phyloP scores from a whole-genome alignment of 1,139 yeast genomes.

The Scheffersomyces illinoinensis region DNA sequence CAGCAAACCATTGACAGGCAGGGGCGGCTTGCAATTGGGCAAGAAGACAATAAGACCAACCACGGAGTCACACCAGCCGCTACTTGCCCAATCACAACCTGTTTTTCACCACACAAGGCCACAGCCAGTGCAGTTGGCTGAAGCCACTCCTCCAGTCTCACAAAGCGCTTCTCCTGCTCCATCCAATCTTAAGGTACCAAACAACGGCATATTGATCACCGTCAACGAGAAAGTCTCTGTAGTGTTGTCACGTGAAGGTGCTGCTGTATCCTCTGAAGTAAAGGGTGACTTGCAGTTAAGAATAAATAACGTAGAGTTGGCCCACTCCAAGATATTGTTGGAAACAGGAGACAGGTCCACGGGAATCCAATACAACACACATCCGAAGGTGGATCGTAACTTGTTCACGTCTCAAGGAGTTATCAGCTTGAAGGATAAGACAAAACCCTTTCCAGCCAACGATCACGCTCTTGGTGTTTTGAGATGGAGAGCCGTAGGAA shows the following conservation, averaged over 20 bases:
- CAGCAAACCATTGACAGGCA: constrained; percentile 39
- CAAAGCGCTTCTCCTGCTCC: constrained; percentile 25
- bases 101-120: constrained; percentile 20
- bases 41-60: constrained; percentile 46
- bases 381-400: constrained; percentile 89
- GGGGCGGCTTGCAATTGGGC: constrained; percentile 84
- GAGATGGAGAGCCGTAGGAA: constrained; percentile 80
- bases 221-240: constrained; percentile 79
- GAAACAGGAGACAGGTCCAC: constrained; percentile 45
- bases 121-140: constrained; percentile 14
- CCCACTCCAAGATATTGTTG: constrained; percentile 65
- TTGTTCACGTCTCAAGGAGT: constrained; percentile 57
- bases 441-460: constrained; percentile 85
- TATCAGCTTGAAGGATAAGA: constrained; percentile 74
- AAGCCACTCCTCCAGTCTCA: constrained; percentile 16
- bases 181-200: constrained; percentile 39
- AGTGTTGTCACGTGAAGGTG: constrained; percentile 81
- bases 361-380: constrained; percentile 81
- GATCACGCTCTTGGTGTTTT: constrained; percentile 88
- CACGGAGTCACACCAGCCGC: constrained; percentile 46
- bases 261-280: constrained; percentile 69
- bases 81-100: constrained; percentile 33
- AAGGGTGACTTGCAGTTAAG: constrained; percentile 92
- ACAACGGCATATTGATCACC: constrained; percentile 78
- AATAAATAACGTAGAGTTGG: constrained; percentile 69